These are phyloP conservation scores for Ochromonas danica DNA, from an alignment of 108 stramenopile species.

Conservation along the genomic window DNA sequence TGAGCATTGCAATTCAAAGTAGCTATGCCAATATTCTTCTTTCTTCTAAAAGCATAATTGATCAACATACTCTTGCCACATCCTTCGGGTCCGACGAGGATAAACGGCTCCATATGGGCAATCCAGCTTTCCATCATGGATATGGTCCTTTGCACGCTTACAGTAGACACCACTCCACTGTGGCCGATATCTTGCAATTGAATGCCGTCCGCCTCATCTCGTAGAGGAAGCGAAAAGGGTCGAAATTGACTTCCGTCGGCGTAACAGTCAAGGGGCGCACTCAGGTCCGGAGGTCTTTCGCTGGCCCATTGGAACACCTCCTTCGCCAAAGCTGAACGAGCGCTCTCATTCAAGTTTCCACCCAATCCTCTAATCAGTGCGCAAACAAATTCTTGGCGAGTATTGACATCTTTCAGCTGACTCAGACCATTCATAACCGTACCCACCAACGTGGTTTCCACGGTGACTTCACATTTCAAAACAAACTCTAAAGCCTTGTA, in stretches of 20 bases:
- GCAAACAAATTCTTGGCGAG: constrained; percentile 48
- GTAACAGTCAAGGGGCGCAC: constrained; percentile 51
- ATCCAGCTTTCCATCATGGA: constrained; percentile 57
- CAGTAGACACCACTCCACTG: constrained; percentile 51
- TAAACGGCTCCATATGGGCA: no score
- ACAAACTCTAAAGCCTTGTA: constrained; percentile 46
- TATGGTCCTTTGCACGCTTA: constrained; percentile 52
- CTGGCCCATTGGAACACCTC: constrained; percentile 55
- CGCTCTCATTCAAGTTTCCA: constrained; percentile 52
- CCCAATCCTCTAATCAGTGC: constrained; percentile 62
- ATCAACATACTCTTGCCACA: constrained; percentile 63
- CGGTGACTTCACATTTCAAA: constrained; percentile 43
- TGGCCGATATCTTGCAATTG: no score
- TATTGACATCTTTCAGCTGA: constrained; percentile 44
- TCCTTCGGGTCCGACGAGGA: constrained; percentile 63
- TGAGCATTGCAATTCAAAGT: constrained; percentile 65
- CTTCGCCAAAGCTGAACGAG: constrained; percentile 53
- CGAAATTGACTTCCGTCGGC: no score
- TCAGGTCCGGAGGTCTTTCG: constrained; percentile 55
- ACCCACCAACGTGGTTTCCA: constrained; percentile 64
- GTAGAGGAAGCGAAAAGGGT: no score
- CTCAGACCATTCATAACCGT: constrained; percentile 58
- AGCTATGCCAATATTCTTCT: constrained; percentile 40
- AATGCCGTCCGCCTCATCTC: no score
- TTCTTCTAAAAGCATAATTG: background rate